Base-by-base conservation (phyloP, 2,329 filamentous ascomycete genomes). In the Aaosphaeria arxii region DNA sequence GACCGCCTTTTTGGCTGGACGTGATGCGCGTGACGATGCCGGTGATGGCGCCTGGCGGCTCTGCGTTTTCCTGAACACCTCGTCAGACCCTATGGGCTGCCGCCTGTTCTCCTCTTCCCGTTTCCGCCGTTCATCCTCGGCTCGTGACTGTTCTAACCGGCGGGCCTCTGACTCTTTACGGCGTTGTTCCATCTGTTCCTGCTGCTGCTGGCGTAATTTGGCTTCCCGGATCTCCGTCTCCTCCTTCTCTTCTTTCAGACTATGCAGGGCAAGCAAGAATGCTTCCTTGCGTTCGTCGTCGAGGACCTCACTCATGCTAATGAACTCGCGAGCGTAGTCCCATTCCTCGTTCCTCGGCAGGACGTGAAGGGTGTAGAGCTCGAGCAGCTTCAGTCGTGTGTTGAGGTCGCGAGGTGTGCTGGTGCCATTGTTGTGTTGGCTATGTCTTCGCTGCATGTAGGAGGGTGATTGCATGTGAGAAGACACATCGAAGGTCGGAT, bases 321-420 rank as follows among this genome's bases (percentile, higher is more conserved):
- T 95, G 69, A 97, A 97, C 59, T 95, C 89, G 50, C 84, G 83
- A 4, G 94, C 90, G 61, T 96, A 96, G 49, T 96, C 89, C 94
- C 94, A 99, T 72, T 97, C 91, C 47, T 89, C 85, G 59, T 96
- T 97, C 45, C 90, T 82, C 5, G 92, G 85, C n/a, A 99, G 82
- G 6, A 97, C 89, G 65, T 99, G 94, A 4, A 99, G 80, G 1
- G 91, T 95, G 70, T 96, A 99, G 6, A 99, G 79, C 72, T 99
- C 94, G 44, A 99, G 82, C 39, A 99, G 88, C 74, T 95, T 95
- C 54, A 96, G 85, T 41, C 91, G 82, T 4, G 89, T 85, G 57
- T 88, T 86, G 33, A 96, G 81, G 64, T 95, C 90, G 53, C 89
- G 84, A 0, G 90, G 90, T 0, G 90, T 95, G 64, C 90, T 85